Base-by-base conservation (phyloP, 306 rosid species). In the Prunus campanulata region DNA sequence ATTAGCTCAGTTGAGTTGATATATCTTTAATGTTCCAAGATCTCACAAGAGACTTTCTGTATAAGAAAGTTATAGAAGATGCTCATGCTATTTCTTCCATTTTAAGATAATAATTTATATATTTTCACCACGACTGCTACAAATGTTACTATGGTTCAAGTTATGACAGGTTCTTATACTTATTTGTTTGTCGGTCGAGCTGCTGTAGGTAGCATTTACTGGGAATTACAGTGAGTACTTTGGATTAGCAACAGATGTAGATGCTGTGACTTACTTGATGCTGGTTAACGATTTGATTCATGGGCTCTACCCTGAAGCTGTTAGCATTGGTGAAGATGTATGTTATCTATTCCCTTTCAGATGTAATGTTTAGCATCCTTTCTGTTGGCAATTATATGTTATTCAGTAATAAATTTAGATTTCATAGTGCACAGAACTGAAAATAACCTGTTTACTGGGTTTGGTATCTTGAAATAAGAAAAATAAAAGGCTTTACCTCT, bases 261-360 rank as follows among this genome's bases (percentile, higher is more conserved):
- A 96, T 65, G 99, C 99, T 77, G 96, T 93, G 73, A 83, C 82
- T 81, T 96, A 88, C 89, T 83, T 96, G 86, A 96, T 96, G 99
- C 91, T 96, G 82, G 98, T 89, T 75, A 96, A 96, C 77, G 99
- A 96, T 90, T 46, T 96, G 83, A 93, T 96, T 83, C 99, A 87
- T 27, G 99, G 99, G 56, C 98, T 96, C 71, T 93, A 76, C 82
- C 98, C 99, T 1, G 96, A 93, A 82, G 96, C 98, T 81, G 81
- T 96, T 78, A 63, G 85, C 70, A 73, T 96, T 82, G 99, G 99
- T 81, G 99, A 96, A 93, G 99, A 96, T 89, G 98, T 96, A 93
- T 70, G 93, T 70, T 78, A 67, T 72, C 70, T 79, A 81, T 60
- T 76, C 77, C 79, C 74, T 51, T 78, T 16, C 61, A 52, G 59